Evolutionary conservation across 2,329 filamentous ascomycete species (phyloP).

Genomic region (Ilyonectria destructans): DNA sequence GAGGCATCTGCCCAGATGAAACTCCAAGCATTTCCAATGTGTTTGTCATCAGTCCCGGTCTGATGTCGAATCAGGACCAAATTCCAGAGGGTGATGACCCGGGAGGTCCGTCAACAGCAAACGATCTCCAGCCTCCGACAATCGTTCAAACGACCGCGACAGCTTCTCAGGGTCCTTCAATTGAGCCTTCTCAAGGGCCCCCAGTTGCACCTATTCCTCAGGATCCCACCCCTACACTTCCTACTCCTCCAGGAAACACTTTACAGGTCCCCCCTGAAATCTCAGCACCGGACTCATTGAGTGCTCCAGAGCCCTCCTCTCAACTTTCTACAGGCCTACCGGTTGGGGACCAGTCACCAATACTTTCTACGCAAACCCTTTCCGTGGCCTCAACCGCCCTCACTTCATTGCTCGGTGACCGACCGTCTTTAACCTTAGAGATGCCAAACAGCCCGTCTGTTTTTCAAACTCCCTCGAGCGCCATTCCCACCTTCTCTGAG

Average conservation of each 20-base stretch:
- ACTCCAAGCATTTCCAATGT: conserved; percentile 52
- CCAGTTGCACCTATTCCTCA: background rate
- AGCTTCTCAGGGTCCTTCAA: conserved; percentile 27
- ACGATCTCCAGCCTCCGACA: background rate
- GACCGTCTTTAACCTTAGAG: background rate
- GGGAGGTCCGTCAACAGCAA: conserved; percentile 4
- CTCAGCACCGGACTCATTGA: background rate
- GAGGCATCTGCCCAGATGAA: conserved; percentile 51
- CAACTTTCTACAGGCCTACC: background rate
- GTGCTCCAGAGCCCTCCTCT: conserved; percentile 6
- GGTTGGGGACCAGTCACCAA: background rate
- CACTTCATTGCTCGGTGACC: background rate
- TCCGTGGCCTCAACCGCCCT: background rate
- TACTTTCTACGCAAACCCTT: background rate
- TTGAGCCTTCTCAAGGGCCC: conserved; percentile 14
- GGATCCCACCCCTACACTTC: conserved; percentile 10
- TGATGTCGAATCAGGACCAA: conserved; percentile 29
- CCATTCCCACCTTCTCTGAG: background rate
- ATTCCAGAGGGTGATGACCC: conserved; percentile 26
- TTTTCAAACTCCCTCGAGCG: background rate
- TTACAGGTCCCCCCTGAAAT: background rate
- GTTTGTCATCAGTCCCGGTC: conserved; percentile 46
- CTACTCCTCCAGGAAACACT: background rate
- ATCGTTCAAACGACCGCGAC: conserved; percentile 8
- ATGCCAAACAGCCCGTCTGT: background rate